Evolutionary conservation across 768 basidiomycete genomes (phyloP).

Genomic region (Asterophora parasitica): DNA sequence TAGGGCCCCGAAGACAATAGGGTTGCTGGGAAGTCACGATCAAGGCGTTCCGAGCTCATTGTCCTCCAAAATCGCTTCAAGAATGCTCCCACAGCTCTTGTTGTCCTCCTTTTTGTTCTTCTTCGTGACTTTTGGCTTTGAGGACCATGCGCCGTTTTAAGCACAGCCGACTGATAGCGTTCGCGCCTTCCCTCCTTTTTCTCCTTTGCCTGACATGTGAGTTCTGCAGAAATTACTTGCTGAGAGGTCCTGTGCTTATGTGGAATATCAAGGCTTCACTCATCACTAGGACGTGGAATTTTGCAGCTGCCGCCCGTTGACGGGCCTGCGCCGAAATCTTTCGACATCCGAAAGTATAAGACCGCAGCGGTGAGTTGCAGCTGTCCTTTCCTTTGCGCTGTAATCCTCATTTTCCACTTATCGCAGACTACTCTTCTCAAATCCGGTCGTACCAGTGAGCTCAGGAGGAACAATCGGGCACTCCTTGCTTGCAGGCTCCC

Average conservation of each 20-base stretch:
- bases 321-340: conserved; percentile 5
- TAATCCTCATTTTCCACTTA: neutral
- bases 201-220: neutral
- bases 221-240: neutral
- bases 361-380: conserved; percentile 13
- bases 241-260: neutral
- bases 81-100: conserved; percentile 1
- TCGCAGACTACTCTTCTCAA: conserved; percentile 15
- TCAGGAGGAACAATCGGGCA: conserved; percentile 11
- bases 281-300: conserved; percentile 2
- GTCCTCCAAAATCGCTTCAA: neutral
- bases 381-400: neutral
- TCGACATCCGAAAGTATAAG: conserved; percentile 17
- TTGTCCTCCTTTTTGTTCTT: neutral
- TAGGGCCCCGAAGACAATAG: conserved; percentile 7
- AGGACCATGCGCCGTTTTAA: neutral
- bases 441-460: conserved; percentile 12
- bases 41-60: conserved; percentile 2
- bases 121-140: neutral
- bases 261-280: neutral
- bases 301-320: conserved; percentile 7
- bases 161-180: neutral
- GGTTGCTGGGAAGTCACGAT: conserved; percentile 1
- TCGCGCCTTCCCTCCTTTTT: neutral
- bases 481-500: conserved; percentile 21